These are phyloP conservation scores for Laguncularia racemosa DNA, from an alignment of 345 rosid genomes.

Conservation along the genomic window DNA sequence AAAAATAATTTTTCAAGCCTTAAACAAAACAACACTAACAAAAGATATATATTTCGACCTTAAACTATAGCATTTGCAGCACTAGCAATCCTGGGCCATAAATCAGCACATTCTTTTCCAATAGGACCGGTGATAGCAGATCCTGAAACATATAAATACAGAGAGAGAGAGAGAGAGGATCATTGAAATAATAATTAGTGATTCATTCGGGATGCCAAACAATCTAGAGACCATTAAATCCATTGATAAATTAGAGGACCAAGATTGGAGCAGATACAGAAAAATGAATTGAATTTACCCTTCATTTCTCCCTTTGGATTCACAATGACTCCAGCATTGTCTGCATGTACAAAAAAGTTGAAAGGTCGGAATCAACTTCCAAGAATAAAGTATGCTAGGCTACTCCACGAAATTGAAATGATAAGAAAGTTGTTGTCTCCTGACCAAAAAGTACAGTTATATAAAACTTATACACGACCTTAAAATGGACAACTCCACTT, in stretches of 20 bases:
- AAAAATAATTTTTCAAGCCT: neutral
- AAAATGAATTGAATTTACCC: conserved; percentile 19
- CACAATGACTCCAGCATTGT: conserved; percentile 74
- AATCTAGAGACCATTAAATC: too few species aligned
- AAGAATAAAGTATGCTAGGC: neutral
- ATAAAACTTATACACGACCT: too few species aligned
- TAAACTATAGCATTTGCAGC: conserved; percentile 20
- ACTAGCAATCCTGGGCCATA: conserved; percentile 61
- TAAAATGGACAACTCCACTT: too few species aligned
- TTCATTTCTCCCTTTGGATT: conserved; percentile 89
- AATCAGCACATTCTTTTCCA: conserved; percentile 79
- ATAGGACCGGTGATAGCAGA: conserved; percentile 85
- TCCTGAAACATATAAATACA: conserved; percentile 24
- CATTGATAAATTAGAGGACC: too few species aligned
- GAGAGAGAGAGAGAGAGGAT: too few species aligned
- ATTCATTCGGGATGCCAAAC: neutral
- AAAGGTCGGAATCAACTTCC: neutral
- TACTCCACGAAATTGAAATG: too few species aligned
- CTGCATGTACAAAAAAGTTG: conserved; percentile 23
- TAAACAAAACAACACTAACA: too few species aligned
- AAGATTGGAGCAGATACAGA: neutral
- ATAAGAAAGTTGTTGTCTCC: too few species aligned
- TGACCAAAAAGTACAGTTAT: too few species aligned
- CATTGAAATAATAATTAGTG: neutral
- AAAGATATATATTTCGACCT: neutral